Conservation (phyloP, 305 asterid genomes). For the Fraxinus platypoda region DNA sequence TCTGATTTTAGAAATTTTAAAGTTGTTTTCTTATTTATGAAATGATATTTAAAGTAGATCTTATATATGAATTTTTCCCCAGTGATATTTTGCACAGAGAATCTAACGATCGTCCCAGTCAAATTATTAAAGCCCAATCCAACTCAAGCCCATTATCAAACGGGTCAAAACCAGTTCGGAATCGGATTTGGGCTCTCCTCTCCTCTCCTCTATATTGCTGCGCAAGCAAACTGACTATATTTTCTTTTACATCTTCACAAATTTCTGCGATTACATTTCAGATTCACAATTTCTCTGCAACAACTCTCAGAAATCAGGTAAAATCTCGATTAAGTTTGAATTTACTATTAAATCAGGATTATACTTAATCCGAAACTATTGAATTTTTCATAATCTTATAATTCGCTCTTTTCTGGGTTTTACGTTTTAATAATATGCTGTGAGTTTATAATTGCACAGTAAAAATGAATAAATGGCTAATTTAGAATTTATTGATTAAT, state of each 20-base stretch:
- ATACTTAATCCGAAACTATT: neutral
- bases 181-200: neutral
- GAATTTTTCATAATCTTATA: neutral
- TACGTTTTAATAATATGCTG: neutral
- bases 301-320: slow-evolving; percentile 27
- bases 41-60: no score
- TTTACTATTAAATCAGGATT: neutral
- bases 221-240: slow-evolving; percentile 23
- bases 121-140: neutral
- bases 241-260: neutral
- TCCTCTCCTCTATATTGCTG: slow-evolving; percentile 18
- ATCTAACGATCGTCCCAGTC: neutral
- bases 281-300: slow-evolving; percentile 13
- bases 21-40: no score
- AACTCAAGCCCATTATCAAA: neutral
- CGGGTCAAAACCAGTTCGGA: neutral
- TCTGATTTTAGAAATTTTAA: no score
- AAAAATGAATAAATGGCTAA: neutral
- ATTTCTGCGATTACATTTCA: slow-evolving; percentile 1
- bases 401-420: no score
- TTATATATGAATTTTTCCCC: no score
- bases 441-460: neutral
- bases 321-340: neutral
- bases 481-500: slow-evolving; percentile 1
- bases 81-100: neutral